phyloP scores from a whole-genome alignment of 805 yeast genomes.

The Hanseniaspora mollemarum region DNA sequence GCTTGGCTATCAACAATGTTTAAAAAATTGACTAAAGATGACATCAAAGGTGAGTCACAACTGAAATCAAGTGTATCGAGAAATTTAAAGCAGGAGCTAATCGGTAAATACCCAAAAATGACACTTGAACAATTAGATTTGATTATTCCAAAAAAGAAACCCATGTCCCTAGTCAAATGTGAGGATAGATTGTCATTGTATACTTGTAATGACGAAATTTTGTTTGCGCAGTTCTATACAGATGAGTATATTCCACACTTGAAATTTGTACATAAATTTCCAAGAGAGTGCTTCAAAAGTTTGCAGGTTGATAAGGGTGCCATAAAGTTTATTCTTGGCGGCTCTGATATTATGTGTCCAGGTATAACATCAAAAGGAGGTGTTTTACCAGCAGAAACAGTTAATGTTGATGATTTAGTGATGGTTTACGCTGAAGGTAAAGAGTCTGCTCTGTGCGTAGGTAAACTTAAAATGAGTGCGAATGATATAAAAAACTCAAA shows the following conservation, averaged over 20 bases:
- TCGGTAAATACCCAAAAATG: constrained; percentile 58
- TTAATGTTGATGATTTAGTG: constrained; percentile 60
- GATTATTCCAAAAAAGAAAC: constrained; percentile 79
- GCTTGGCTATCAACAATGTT: neutral
- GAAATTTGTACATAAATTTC: constrained; percentile 66
- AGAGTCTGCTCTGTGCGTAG: constrained; percentile 80
- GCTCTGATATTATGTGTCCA: constrained; percentile 95
- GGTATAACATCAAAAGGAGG: constrained; percentile 86
- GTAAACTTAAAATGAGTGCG: constrained; percentile 76
- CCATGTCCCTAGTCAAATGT: constrained; percentile 68
- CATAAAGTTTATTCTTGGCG: constrained; percentile 85
- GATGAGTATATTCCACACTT: constrained; percentile 69
- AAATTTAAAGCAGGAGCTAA: constrained; percentile 64
- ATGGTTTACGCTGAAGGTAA: constrained; percentile 86
- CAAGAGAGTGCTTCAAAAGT: constrained; percentile 60
- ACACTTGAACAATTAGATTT: constrained; percentile 63
- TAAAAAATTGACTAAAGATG: constrained; percentile 62
- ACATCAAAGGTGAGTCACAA: constrained; percentile 79
- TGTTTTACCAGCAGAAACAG: constrained; percentile 48
- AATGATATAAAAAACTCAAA: constrained; percentile 73
- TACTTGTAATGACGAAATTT: constrained; percentile 58
- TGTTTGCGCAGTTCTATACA: constrained; percentile 62
- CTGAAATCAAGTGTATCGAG: constrained; percentile 91
- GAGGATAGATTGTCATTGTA: constrained; percentile 79
- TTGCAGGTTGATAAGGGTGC: constrained; percentile 95